A percentile compares a stretch with the other conserved stretches of the same genome.
Evolutionary conservation across 768 basidiomycete genomes (phyloP).

Genomic region (Suillus discolor): DNA sequence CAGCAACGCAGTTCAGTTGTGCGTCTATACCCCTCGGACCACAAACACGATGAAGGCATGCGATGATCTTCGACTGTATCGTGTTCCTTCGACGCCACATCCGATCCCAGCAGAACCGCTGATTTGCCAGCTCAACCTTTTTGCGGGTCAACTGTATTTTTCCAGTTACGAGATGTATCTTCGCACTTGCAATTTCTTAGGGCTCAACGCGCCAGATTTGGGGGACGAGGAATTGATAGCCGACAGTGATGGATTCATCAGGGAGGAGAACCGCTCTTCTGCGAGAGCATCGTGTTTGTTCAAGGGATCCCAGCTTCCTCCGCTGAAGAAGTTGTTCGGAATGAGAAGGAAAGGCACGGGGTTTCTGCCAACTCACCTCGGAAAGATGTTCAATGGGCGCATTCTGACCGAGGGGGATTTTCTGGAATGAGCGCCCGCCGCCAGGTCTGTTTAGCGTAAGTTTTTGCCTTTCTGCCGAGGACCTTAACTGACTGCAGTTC

Average conservation of each 20-base stretch:
- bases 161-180: constrained; percentile 29
- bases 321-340: constrained; percentile 36
- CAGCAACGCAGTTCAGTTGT: constrained; percentile 37
- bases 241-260: constrained; percentile 25
- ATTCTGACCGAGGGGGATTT: constrained; percentile 33
- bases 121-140: constrained; percentile 30
- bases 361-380: constrained; percentile 42
- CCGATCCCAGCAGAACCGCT: constrained; percentile 3
- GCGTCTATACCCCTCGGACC: constrained; percentile 45
- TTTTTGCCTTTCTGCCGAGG: background rate
- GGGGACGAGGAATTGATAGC: constrained; percentile 10
- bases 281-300: constrained; percentile 1
- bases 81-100: constrained; percentile 6
- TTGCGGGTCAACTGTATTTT: constrained; percentile 36
- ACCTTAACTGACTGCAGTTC: background rate
- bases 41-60: constrained; percentile 36
- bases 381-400: constrained; percentile 37
- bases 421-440: background rate
- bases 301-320: constrained; percentile 18
- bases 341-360: constrained; percentile 41
- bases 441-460: background rate
- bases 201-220: constrained; percentile 24
- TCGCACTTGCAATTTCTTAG: constrained; percentile 28
- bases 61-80: constrained; percentile 33
- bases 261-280: constrained; percentile 16